Percentiles rank a stretch among this genome's conserved stretches.
These are phyloP conservation scores for Fusarium armeniacum DNA, from an alignment of 2,329 filamentous ascomycete species.

Conservation along the genomic window DNA sequence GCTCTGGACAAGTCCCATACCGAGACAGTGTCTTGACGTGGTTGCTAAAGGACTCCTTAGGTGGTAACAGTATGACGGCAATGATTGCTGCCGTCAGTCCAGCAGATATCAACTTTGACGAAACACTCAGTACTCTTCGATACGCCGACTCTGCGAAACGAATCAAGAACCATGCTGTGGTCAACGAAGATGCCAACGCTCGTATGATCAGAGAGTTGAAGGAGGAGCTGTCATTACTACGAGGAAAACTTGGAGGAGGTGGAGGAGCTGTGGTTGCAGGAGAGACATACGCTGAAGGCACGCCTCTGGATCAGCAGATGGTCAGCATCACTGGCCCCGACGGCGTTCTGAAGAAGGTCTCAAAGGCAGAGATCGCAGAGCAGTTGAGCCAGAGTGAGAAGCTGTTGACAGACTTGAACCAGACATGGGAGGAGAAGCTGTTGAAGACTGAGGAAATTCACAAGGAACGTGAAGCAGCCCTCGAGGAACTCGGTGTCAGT, in stretches of 20 bases:
- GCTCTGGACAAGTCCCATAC: slow-evolving; percentile 85
- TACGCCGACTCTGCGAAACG: slow-evolving; percentile 98
- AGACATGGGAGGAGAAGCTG: slow-evolving; percentile 98
- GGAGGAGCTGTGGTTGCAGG: slow-evolving; percentile 70
- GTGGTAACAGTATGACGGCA: slow-evolving; percentile 98
- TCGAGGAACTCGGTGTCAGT: slow-evolving; percentile 97
- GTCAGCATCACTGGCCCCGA: slow-evolving; percentile 92
- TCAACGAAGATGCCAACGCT: slow-evolving; percentile 98
- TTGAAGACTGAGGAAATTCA: slow-evolving; percentile 96
- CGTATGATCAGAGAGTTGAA: slow-evolving; percentile 99
- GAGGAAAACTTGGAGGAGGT: slow-evolving; percentile 83
- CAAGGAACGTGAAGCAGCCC: slow-evolving; percentile 92
- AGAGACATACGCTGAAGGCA: slow-evolving; percentile 91
- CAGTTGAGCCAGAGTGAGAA: slow-evolving; percentile 98
- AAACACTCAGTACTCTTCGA: slow-evolving; percentile 93
- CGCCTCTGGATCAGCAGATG: slow-evolving; percentile 94
- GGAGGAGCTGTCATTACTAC: slow-evolving; percentile 87
- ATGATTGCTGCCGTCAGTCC: slow-evolving; percentile 99
- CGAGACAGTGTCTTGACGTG: slow-evolving; percentile 97
- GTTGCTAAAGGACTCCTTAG: slow-evolving; percentile 95
- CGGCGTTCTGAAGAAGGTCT: slow-evolving; percentile 92
- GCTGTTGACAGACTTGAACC: slow-evolving; percentile 93
- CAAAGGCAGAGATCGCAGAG: slow-evolving; percentile 97
- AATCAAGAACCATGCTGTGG: slow-evolving; percentile 99
- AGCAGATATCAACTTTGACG: slow-evolving; percentile 98